These are phyloP conservation scores for Ganoderma lucidum DNA, from an alignment of 1,284 basidiomycete genomes.

Conservation along the genomic window DNA sequence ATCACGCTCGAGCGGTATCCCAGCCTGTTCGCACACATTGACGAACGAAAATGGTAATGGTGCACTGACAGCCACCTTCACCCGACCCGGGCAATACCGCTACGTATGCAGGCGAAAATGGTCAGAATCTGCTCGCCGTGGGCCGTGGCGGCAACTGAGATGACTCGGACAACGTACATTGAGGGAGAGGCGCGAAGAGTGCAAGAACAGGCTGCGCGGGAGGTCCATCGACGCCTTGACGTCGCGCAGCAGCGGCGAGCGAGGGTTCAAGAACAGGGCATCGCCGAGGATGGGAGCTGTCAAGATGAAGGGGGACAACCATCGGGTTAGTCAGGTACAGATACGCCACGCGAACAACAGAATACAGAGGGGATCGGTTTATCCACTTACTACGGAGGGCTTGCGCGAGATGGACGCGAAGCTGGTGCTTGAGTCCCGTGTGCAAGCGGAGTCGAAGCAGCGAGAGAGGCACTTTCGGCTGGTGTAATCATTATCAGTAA, in stretches of 20 bases:
- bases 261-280: slow-evolving; percentile 50
- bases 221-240: slow-evolving; percentile 39
- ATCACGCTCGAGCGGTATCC: slow-evolving; percentile 47
- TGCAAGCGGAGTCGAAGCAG: slow-evolving; percentile 62
- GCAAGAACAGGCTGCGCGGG: slow-evolving; percentile 63
- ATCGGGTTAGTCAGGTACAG: slow-evolving; percentile 10
- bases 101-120: slow-evolving; percentile 36
- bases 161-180: slow-evolving; percentile 48
- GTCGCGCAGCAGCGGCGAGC: slow-evolving; percentile 40
- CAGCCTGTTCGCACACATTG: slow-evolving; percentile 51
- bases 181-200: slow-evolving; percentile 63
- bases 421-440: slow-evolving; percentile 76
- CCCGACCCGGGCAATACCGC: slow-evolving; percentile 55
- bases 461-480: slow-evolving; percentile 61
- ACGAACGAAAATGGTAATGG: slow-evolving; percentile 63
- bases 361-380: background rate
- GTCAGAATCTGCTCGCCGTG: background rate
- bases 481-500: background rate
- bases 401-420: slow-evolving; percentile 70
- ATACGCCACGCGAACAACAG: background rate
- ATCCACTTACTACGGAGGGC: slow-evolving; percentile 51
- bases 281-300: slow-evolving; percentile 75
- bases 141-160: background rate
- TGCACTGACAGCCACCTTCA: slow-evolving; percentile 57
- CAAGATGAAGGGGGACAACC: slow-evolving; percentile 13